Conservation (phyloP, 2,329 filamentous ascomycete species). For the Cladosporium sp. region DNA sequence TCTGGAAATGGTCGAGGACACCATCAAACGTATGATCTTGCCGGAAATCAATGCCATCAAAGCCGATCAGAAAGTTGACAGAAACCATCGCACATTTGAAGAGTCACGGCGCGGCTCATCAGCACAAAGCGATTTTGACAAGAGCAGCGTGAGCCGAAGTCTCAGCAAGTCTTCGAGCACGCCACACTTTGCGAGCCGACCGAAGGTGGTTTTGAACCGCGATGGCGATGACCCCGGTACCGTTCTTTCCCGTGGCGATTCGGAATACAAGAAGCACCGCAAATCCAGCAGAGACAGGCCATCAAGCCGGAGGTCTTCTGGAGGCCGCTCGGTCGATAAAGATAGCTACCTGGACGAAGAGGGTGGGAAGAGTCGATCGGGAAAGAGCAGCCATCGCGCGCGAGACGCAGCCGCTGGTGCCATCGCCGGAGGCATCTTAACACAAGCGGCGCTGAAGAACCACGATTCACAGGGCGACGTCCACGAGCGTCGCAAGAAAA, state of each 20-base stretch:
- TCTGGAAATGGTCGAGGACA: conserved; percentile 86
- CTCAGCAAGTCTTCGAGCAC: conserved; percentile 57
- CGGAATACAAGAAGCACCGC: conserved; percentile 47
- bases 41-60: conserved; percentile 90
- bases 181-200: conserved; percentile 52
- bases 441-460: conserved; percentile 56
- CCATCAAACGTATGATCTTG: conserved; percentile 80
- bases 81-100: conserved; percentile 64
- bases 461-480: conserved; percentile 59
- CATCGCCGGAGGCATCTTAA: conserved; percentile 52
- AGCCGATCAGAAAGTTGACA: conserved; percentile 74
- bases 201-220: conserved; percentile 55
- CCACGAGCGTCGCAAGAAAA: conserved; percentile 39
- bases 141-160: conserved; percentile 43
- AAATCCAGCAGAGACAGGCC: conserved; percentile 42
- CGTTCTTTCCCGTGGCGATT: conserved; percentile 50
- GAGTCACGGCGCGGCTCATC: conserved; percentile 54
- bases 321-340: conserved; percentile 20
- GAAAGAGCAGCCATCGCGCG: conserved; percentile 41
- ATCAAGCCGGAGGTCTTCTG: conserved; percentile 24
- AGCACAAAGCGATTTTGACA: conserved; percentile 39
- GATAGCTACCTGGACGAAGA: conserved; percentile 34
- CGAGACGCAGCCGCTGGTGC: conserved; percentile 51
- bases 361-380: conserved; percentile 47
- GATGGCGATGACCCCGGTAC: conserved; percentile 54